A percentile compares a stretch with the other conserved stretches of the same genome.
Conservation (phyloP, 352 stramenopile species). For the Peronospora belbahrii region DNA sequence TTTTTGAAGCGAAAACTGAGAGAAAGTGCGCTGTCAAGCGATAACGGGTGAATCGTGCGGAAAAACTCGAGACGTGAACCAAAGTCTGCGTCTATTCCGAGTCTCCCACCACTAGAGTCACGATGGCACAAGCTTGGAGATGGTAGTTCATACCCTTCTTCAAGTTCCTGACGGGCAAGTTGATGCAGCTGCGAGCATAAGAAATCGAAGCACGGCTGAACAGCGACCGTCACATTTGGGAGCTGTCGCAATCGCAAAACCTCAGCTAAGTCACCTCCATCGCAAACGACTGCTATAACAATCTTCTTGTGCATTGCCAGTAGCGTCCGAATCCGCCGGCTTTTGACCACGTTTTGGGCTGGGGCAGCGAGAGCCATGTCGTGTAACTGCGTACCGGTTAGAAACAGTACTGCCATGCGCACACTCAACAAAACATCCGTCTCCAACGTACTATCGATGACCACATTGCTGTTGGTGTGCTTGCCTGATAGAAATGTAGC, state of each 20-base stretch:
- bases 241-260: constrained; percentile 22
- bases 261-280: constrained; percentile 8
- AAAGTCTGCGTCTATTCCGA: constrained; percentile 43
- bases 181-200: constrained; percentile 23
- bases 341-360: constrained; percentile 20
- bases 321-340: constrained; percentile 25
- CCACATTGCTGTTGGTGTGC: constrained; percentile 12
- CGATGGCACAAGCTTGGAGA: constrained; percentile 12
- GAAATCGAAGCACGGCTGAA: constrained; percentile 6
- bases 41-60: constrained; percentile 34
- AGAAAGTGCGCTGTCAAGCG: constrained; percentile 53
- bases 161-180: constrained; percentile 26
- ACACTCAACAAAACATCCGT: constrained; percentile 40
- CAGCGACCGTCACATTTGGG: constrained; percentile 22
- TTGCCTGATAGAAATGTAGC: constrained; percentile 14
- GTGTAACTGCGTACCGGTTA: constrained; percentile 18
- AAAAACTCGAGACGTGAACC: constrained; percentile 54
- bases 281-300: constrained; percentile 30
- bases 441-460: constrained; percentile 38
- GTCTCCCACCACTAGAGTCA: constrained; percentile 1
- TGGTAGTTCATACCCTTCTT: constrained; percentile 31
- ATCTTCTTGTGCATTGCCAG: constrained; percentile 49
- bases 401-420: constrained; percentile 23
- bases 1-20: constrained; percentile 75
- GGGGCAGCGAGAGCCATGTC: constrained; percentile 12